Percentiles rank a stretch among this genome's conserved stretches.
Evolutionary conservation across 2,329 filamentous ascomycete species (phyloP).

Genomic region (Nannizzia gypsea): DNA sequence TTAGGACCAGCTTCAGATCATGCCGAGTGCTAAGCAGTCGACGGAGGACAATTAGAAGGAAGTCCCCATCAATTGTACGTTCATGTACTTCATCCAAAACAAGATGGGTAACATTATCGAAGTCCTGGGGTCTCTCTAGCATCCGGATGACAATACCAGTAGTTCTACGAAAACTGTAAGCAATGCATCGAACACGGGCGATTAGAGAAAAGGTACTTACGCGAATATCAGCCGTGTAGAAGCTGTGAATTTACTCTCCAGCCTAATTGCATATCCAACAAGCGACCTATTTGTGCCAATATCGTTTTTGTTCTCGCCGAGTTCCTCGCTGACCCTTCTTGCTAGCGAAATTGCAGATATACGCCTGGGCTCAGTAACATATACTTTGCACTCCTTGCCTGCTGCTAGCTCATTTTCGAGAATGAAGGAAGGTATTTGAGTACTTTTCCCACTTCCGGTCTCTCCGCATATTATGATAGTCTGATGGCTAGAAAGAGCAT

Average conservation of each 20-base stretch:
- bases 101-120: slow-evolving; percentile 82
- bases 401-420: slow-evolving; percentile 75
- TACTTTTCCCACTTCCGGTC: slow-evolving; percentile 94
- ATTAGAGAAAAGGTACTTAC: slow-evolving; percentile 35
- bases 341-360: slow-evolving; percentile 95
- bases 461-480: slow-evolving; percentile 92
- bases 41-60: slow-evolving; percentile 81
- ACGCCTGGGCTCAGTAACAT: slow-evolving; percentile 86
- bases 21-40: slow-evolving; percentile 64
- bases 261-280: slow-evolving; percentile 84
- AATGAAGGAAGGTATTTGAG: slow-evolving; percentile 88
- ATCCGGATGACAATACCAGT: slow-evolving; percentile 93
- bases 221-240: slow-evolving; percentile 83
- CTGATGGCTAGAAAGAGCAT: slow-evolving; percentile 65
- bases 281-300: slow-evolving; percentile 72
- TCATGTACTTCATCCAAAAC: slow-evolving; percentile 98
- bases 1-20: slow-evolving; percentile 83
- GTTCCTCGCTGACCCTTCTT: slow-evolving; percentile 82
- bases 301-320: slow-evolving; percentile 73
- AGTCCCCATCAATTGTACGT: slow-evolving; percentile 90
- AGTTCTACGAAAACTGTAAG: slow-evolving; percentile 27
- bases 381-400: slow-evolving; percentile 78
- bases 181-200: neutral
- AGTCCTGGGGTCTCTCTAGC: slow-evolving; percentile 77
- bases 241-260: slow-evolving; percentile 74